A percentile compares a stretch with the other conserved stretches of the same genome.
Evolutionary conservation across 2,329 filamentous ascomycete species (phyloP).

Genomic region (Trichoderma lentiforme): DNA sequence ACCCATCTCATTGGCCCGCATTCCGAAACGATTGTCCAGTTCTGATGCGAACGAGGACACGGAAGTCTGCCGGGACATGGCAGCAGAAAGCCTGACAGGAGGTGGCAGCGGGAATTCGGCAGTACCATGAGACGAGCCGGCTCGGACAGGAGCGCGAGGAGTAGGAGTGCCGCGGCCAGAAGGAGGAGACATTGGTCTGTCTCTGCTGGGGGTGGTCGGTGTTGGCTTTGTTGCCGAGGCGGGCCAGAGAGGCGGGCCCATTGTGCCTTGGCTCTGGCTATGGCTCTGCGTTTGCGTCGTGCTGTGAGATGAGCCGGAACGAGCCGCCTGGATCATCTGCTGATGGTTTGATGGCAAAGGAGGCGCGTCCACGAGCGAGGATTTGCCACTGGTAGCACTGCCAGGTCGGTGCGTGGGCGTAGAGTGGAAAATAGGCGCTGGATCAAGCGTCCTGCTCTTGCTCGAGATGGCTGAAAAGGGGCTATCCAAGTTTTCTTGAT

Average conservation of each 20-base stretch:
- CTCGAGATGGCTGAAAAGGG: constrained; percentile 36
- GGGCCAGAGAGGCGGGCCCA: constrained; percentile 83
- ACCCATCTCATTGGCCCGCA: constrained; percentile 54
- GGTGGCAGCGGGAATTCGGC: constrained; percentile 49
- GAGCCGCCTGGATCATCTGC: constrained; percentile 78
- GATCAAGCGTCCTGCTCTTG: constrained; percentile 39
- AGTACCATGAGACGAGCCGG: constrained; percentile 45
- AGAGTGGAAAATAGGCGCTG: constrained; percentile 35
- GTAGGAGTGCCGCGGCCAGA: constrained; percentile 56
- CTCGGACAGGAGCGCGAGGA: constrained; percentile 45
- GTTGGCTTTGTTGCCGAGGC: constrained; percentile 65
- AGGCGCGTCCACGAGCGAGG: constrained; percentile 48
- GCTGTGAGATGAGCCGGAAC: constrained; percentile 50
- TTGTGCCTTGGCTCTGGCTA: constrained; percentile 38
- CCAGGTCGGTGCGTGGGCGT: constrained; percentile 55
- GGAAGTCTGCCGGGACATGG: constrained; percentile 61
- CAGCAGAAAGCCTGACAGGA: constrained; percentile 25
- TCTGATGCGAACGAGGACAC: constrained; percentile 95
- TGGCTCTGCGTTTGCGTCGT: constrained; percentile 23
- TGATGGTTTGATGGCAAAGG: constrained; percentile 81
- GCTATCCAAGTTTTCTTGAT: constrained; percentile 45
- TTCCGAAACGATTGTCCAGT: constrained; percentile 85
- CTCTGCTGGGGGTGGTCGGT: constrained; percentile 60
- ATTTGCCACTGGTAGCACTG: constrained; percentile 66
- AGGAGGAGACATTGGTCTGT: constrained; percentile 43